Percentiles rank a stretch among this genome's conserved stretches.
Conservation (phyloP, 1,284 basidiomycete species). For the Ceratobasidium sp. region DNA sequence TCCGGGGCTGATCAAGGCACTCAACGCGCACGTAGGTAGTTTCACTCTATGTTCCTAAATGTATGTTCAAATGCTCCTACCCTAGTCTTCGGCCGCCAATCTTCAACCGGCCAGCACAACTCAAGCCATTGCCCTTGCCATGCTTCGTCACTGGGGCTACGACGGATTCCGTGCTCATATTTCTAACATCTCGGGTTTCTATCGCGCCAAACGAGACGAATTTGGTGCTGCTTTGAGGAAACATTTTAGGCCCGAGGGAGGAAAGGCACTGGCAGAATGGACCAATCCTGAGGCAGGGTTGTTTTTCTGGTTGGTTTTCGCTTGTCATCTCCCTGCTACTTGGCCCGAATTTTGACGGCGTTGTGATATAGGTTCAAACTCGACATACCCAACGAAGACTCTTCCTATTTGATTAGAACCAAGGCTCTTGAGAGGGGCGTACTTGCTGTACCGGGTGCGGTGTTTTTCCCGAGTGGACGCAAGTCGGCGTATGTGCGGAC, state of each 20-base stretch:
- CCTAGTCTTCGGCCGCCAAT: slow-evolving; percentile 72
- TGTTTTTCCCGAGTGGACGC: slow-evolving; percentile 74
- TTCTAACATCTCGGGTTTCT: slow-evolving; percentile 75
- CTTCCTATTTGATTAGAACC: slow-evolving; percentile 75
- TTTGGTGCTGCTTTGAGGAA: slow-evolving; percentile 80
- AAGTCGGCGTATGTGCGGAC: slow-evolving; percentile 78
- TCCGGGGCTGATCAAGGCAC: slow-evolving; percentile 69
- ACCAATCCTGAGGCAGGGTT: slow-evolving; percentile 85
- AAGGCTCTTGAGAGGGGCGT: slow-evolving; percentile 84
- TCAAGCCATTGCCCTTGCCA: slow-evolving; percentile 73
- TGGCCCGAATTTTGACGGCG: slow-evolving; percentile 41
- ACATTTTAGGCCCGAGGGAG: slow-evolving; percentile 57
- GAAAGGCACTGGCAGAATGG: slow-evolving; percentile 79
- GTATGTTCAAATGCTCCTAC: too few species aligned
- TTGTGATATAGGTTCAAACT: slow-evolving; percentile 68
- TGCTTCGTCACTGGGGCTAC: slow-evolving; percentile 80
- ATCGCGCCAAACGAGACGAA: slow-evolving; percentile 75
- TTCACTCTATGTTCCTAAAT: slow-evolving; percentile 33
- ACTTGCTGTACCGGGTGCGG: slow-evolving; percentile 83
- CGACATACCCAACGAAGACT: slow-evolving; percentile 65
- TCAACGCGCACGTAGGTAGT: slow-evolving; percentile 70
- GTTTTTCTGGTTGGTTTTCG: slow-evolving; percentile 83
- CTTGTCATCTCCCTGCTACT: background rate
- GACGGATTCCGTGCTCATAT: slow-evolving; percentile 80
- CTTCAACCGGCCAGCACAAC: slow-evolving; percentile 80